Conservation (phyloP, 2,329 filamentous ascomycete species). For the Fusarium irregulare region DNA sequence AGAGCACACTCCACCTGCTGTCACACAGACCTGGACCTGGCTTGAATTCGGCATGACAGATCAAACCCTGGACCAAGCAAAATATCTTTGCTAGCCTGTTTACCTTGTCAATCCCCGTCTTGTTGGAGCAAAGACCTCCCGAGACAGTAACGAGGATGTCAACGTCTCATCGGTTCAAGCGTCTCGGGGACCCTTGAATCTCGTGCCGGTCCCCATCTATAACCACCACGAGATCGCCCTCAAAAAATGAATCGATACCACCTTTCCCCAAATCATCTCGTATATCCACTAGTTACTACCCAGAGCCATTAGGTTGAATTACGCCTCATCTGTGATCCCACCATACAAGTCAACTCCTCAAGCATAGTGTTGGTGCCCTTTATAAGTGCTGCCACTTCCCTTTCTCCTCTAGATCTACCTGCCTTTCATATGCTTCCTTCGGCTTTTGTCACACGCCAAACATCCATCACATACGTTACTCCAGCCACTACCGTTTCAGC, state of each 20-base stretch:
- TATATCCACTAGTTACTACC: slow-evolving; percentile 1
- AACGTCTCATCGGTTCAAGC: slow-evolving; percentile 33
- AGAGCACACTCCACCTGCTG: slow-evolving; percentile 28
- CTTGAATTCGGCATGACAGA: slow-evolving; percentile 35
- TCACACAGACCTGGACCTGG: slow-evolving; percentile 41
- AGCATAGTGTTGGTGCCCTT: slow-evolving; percentile 9
- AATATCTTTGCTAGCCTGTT: slow-evolving; percentile 34
- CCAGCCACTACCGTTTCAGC: neutral
- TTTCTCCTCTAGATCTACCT: slow-evolving; percentile 7
- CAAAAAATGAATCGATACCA: slow-evolving; percentile 13
- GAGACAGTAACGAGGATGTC: slow-evolving; percentile 37
- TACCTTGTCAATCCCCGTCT: slow-evolving; percentile 33
- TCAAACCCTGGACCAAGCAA: slow-evolving; percentile 34
- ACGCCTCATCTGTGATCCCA: slow-evolving; percentile 17
- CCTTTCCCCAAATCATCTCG: slow-evolving; percentile 3
- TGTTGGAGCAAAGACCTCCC: slow-evolving; percentile 35
- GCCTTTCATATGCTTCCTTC: slow-evolving; percentile 2
- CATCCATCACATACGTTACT: neutral
- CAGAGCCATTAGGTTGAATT: slow-evolving; percentile 20
- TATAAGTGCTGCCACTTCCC: slow-evolving; percentile 25
- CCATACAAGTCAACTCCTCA: slow-evolving; percentile 16
- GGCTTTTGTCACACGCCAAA: neutral
- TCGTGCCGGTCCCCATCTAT: slow-evolving; percentile 23
- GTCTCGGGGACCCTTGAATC: slow-evolving; percentile 27
- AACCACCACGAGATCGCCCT: slow-evolving; percentile 33